Conservation (phyloP, 306 rosid genomes). For the peach (Prunus persica) region DNA sequence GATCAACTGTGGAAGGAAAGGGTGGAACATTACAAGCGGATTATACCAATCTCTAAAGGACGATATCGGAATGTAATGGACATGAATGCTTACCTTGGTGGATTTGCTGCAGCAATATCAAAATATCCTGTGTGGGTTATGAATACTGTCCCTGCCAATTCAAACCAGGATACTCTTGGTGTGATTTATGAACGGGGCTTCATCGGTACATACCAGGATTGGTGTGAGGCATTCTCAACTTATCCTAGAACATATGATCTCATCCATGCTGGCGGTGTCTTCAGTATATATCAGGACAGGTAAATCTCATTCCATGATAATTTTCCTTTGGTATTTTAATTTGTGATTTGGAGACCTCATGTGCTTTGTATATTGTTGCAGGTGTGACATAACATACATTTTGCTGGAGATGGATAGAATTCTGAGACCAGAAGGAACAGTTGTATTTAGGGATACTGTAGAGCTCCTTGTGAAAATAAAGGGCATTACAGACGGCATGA, state of each 20-base stretch:
- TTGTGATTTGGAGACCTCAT: background rate
- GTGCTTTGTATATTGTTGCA: slow-evolving; percentile 20
- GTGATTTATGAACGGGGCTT: slow-evolving; percentile 82
- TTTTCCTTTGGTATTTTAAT: background rate
- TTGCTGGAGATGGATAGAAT: slow-evolving; percentile 94
- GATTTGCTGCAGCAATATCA: slow-evolving; percentile 65
- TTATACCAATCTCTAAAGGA: slow-evolving; percentile 56
- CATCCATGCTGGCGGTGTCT: slow-evolving; percentile 73
- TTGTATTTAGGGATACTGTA: slow-evolving; percentile 74
- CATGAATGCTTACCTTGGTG: slow-evolving; percentile 92
- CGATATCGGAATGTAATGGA: slow-evolving; percentile 76
- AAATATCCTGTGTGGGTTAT: slow-evolving; percentile 88
- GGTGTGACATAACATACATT: slow-evolving; percentile 71
- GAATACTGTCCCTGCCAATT: slow-evolving; percentile 76
- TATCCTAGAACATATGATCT: slow-evolving; percentile 96
- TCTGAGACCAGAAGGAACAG: slow-evolving; percentile 90
- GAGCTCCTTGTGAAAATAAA: slow-evolving; percentile 75
- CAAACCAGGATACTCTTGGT: slow-evolving; percentile 73
- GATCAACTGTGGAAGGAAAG: slow-evolving; percentile 70
- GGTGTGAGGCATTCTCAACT: slow-evolving; percentile 97
- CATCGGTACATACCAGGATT: slow-evolving; percentile 85
- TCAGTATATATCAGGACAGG: slow-evolving; percentile 92
- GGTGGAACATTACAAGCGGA: slow-evolving; percentile 56
- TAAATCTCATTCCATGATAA: background rate
- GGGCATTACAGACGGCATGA: slow-evolving; percentile 67